phyloP scores from a whole-genome alignment of 257 asterid genomes.

The Plantago major region DNA sequence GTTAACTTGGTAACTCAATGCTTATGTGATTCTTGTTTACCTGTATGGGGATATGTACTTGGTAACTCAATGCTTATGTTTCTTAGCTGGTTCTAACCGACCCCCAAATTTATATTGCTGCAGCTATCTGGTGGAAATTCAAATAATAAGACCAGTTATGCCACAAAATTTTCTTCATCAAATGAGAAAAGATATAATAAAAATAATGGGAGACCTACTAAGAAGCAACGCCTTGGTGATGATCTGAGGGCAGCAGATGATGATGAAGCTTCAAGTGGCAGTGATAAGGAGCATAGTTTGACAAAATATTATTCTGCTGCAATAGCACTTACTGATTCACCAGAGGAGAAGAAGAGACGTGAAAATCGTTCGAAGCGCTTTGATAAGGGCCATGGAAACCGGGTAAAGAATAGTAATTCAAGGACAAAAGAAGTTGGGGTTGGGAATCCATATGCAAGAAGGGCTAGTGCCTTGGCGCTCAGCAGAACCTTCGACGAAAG shows the following conservation, averaged over 20 bases:
- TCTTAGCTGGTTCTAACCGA: constrained; percentile 16
- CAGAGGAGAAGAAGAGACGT: constrained; percentile 85
- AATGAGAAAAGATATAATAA: constrained; percentile 45
- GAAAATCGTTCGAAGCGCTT: constrained; percentile 94
- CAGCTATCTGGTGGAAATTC: constrained; percentile 63
- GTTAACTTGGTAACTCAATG: too few relatives aligned
- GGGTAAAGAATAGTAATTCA: constrained; percentile 34
- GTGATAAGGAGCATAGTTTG: constrained; percentile 77
- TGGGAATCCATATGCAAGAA: constrained; percentile 51
- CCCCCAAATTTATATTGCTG: constrained; percentile 24
- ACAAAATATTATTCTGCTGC: constrained; percentile 73
- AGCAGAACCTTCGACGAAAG: constrained; percentile 71
- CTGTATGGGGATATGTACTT: too few relatives aligned
- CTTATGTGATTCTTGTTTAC: too few relatives aligned
- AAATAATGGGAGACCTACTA: constrained; percentile 54
- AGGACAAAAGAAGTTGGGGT: constrained; percentile 43
- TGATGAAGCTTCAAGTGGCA: constrained; percentile 76
- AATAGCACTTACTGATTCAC: constrained; percentile 60
- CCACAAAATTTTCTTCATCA: constrained; percentile 45
- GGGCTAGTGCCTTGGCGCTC: constrained; percentile 61
- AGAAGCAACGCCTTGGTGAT: constrained; percentile 78
- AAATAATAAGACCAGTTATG: constrained; percentile 51
- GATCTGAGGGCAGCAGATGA: constrained; percentile 40
- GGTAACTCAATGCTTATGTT: constrained; percentile 5
- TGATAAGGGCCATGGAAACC: constrained; percentile 73